Evolutionary conservation across 331 rosid species (phyloP).

Genomic region (Cucumis variabilis): DNA sequence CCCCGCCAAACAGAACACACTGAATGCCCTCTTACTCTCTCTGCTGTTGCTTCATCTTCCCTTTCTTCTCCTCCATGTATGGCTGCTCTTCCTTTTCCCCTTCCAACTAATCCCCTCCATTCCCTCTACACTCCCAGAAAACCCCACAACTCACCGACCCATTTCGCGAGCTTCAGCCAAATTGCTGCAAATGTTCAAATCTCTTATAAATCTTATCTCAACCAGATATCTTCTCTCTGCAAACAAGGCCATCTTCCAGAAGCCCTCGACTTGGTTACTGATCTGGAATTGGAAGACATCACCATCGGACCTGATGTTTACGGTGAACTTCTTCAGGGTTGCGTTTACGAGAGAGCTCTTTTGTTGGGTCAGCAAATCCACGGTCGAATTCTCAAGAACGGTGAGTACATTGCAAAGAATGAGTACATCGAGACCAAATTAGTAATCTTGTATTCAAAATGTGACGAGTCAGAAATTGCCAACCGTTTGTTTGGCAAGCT

Average conservation of each 20-base stretch:
- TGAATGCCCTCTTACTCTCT: neutral
- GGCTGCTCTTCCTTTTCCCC: conserved; percentile 57
- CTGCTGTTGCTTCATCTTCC: neutral
- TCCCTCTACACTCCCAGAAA: conserved; percentile 33
- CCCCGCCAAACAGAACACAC: neutral
- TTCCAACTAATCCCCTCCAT: conserved; percentile 34
- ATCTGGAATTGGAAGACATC: conserved; percentile 43
- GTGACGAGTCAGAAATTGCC: conserved; percentile 46
- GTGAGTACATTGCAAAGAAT: conserved; percentile 42
- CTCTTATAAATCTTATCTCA: conserved; percentile 47
- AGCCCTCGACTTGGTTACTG: conserved; percentile 51
- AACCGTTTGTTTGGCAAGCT: conserved; percentile 49
- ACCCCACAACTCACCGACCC: conserved; percentile 36
- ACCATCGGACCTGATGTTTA: conserved; percentile 53
- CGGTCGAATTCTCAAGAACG: conserved; percentile 64
- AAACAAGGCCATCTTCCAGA: conserved; percentile 55
- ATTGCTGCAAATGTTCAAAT: conserved; percentile 29
- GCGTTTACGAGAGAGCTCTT: conserved; percentile 73
- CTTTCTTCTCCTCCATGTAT: conserved; percentile 45
- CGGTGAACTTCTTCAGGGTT: conserved; percentile 80
- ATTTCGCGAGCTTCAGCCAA: conserved; percentile 36
- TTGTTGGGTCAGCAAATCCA: conserved; percentile 77
- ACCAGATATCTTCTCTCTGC: conserved; percentile 56
- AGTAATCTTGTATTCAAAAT: conserved; percentile 77
- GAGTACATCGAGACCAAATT: conserved; percentile 68